phyloP scores from a whole-genome alignment of 2,329 filamentous ascomycete genomes.

The Botrytis deweyae region DNA sequence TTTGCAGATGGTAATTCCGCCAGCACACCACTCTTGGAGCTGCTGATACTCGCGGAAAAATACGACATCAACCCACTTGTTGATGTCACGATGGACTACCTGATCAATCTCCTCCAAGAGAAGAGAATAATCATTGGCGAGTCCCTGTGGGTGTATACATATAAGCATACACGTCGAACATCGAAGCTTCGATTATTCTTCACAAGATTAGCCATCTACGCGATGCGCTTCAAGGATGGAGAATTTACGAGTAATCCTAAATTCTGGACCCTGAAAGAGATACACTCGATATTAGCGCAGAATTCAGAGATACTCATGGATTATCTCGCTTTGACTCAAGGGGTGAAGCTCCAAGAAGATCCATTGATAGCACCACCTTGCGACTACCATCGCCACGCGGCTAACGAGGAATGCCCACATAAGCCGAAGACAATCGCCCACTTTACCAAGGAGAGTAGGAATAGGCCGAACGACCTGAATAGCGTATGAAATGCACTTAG shows the following conservation, averaged over 20 bases:
- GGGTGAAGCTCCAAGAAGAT: not conserved
- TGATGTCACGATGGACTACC: not conserved
- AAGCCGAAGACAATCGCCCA: accelerated
- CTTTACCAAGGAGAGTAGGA: not conserved
- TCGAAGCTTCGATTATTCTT: not conserved
- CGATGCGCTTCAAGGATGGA: not conserved
- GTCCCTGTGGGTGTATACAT: not conserved
- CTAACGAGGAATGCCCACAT: not conserved
- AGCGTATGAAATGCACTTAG: accelerated
- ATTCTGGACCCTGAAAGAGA: not conserved
- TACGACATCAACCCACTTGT: not conserved
- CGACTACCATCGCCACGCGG: not conserved
- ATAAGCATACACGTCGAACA: not conserved
- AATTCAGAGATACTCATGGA: not conserved
- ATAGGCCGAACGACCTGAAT: not conserved
- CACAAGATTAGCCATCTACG: not conserved
- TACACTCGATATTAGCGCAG: not conserved
- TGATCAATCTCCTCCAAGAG: no score
- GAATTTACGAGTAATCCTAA: not conserved
- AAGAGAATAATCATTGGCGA: not conserved
- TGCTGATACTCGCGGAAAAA: not conserved
- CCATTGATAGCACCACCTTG: not conserved
- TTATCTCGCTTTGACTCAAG: not conserved
- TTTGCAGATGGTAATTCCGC: no score
- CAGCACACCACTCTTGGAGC: not conserved